A percentile compares a stretch with the other conserved stretches of the same genome.
These are phyloP conservation scores for Didymella pinodella DNA, from an alignment of 2,329 filamentous ascomycete species.

Conservation along the genomic window DNA sequence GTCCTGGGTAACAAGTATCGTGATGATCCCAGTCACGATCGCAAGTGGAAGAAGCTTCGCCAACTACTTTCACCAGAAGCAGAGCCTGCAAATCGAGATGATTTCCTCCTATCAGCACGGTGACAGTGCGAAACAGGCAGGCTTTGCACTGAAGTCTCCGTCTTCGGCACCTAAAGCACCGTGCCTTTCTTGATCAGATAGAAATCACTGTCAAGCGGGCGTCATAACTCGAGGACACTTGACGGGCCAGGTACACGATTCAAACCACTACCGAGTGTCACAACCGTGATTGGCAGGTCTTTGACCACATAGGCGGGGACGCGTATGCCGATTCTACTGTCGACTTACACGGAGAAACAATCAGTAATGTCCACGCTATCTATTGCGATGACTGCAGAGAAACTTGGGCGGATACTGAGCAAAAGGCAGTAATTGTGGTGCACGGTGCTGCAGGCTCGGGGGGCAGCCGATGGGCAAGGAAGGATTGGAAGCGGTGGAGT, in stretches of 20 bases:
- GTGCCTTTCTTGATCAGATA: neutral
- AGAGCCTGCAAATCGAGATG: neutral
- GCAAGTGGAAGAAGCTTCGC: neutral
- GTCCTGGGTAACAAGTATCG: neutral
- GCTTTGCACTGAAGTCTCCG: neutral
- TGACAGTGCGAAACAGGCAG: neutral
- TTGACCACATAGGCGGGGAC: neutral
- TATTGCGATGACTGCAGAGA: neutral
- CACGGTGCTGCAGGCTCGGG: neutral
- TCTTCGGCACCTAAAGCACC: neutral
- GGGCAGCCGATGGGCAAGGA: neutral
- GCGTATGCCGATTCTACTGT: neutral
- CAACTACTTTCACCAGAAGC: neutral
- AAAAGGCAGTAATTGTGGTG: neutral
- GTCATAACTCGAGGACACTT: neutral
- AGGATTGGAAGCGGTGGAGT: neutral
- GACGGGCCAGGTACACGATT: neutral
- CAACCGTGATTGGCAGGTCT: neutral
- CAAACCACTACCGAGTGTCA: neutral
- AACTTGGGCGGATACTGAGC: neutral
- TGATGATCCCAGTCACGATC: neutral
- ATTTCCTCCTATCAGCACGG: neutral
- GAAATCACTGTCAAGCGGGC: neutral
- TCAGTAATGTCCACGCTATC: neutral
- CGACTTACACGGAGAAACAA: neutral